Evolutionary conservation across 306 rosid species (phyloP), one percentile per base, ranked within the genome.

Genomic region (Dryas drummondii): DNA sequence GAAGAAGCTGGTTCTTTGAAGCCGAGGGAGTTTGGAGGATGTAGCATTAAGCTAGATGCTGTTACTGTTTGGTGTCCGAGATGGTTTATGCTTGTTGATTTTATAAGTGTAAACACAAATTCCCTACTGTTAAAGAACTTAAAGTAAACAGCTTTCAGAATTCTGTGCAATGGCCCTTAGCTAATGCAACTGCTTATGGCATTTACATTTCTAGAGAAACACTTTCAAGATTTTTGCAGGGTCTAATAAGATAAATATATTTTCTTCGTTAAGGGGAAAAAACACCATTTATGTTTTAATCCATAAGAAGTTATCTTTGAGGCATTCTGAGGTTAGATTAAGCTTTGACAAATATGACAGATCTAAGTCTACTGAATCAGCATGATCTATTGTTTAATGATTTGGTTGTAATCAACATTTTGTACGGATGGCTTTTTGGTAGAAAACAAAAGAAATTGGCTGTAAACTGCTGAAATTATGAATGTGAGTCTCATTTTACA

Each of bases 1-100:
- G 66, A 81, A 47, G 62, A 66, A 58, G 37, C 42, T 51, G 71
- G 32, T 37, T 82, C 69, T 61, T 48, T 47, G 71, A 66, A 73
- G 60, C 55, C 15, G n/a, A 51, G 9, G 9, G 49, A 10, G 27
- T 41, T 58, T 60, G 71, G 66, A 71, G 54, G 46, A 49, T 65
- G 62, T 44, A 46, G 71, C 46, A 26, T 15, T 74, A n/a, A 41
- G 5, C 16, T 57, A 27, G 22, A 41, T 74, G 75, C 61, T 56
- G 58, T 52, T 53, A 72, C 66, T 13, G 72, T 60, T 15, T 70
- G 27, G 76, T 50, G 66, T 19, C 22, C 32, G 52, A 75, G 59
- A 58, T 75, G 47, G 75, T n/a, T 70, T 54, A 75, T 57, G 54
- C 65, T 60, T 3, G 9, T 53, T 61, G 49, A 37, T 82, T 57